Base-by-base conservation (phyloP, 2,329 filamentous ascomycete genomes). In the Pestalotiopsis fici region DNA sequence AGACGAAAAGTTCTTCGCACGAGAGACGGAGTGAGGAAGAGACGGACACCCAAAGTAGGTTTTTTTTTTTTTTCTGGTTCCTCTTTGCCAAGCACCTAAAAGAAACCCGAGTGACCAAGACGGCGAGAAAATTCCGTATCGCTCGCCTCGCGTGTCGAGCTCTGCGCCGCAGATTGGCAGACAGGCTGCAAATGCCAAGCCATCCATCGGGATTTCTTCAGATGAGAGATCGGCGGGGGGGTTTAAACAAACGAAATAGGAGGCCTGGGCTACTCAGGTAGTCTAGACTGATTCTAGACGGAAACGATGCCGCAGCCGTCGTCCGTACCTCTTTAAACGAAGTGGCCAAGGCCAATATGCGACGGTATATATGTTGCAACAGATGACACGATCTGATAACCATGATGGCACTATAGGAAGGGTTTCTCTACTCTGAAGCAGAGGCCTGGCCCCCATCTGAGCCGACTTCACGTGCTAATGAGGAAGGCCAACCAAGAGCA, bases 281-380 rank as follows among this genome's bases (percentile, higher is more conserved):
- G 43, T 50, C 43, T 50, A 50, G 43, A 50, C 43, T 50, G 4
- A n/a, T 3, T 50, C 43, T 21, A 50, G 43, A 23, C 43, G 43
- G 43, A 50, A 21, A 50, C 2, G 6, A 3, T 21, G 43, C 43
- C 43, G n/a, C 43, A 50, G 43, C 43, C 43, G 43, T 50, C 43
- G 43, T 50, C 43, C 43, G 43, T 21, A 50, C 18, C 43, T 21
- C 18, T n/a, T 18, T 21, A 50, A 50, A 50, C 31, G 31, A 35
- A 35, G 31, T 35, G 31, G 31, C 31, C 31, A 35, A 35, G 31
- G 31, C 31, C 31, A 18, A 35, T 60, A 60, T 37, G 4, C 15
- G n/a, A 37, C 57, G 57, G 57, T 60, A 60, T 60, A 60, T 60
- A 60, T 21, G 57, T 60, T 37, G 18, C 57, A 60, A 37, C 28